Conservation (phyloP, 2,329 filamentous ascomycete genomes). For the Pezicula neosporulosa region DNA sequence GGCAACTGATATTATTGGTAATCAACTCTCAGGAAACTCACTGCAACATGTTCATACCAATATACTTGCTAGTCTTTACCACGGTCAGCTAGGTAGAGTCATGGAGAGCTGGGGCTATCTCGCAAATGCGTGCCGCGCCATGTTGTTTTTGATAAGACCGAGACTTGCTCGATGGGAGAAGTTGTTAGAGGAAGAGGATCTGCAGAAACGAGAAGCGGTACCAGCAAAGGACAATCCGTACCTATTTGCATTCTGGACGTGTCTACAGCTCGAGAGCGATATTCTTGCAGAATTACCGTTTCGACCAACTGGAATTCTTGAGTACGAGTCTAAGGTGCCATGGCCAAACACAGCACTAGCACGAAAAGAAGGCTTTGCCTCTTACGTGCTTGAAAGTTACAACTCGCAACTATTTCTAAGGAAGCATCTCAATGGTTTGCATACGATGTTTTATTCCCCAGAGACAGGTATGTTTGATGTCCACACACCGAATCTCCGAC, state of each 20-base stretch:
- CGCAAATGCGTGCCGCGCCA: constrained; percentile 49
- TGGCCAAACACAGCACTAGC: constrained; percentile 55
- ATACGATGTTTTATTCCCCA: constrained; percentile 35
- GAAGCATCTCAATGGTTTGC: constrained; percentile 62
- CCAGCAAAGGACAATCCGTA: constrained; percentile 55
- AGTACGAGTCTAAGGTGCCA: constrained; percentile 61
- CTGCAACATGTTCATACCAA: constrained; percentile 82
- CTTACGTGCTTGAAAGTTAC: constrained; percentile 55
- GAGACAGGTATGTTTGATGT: constrained; percentile 15
- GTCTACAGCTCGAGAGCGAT: constrained; percentile 89
- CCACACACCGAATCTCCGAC: constrained; percentile 42
- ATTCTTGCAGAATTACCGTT: constrained; percentile 80
- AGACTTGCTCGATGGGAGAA: constrained; percentile 34
- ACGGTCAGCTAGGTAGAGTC: constrained; percentile 81
- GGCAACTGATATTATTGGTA: constrained; percentile 82
- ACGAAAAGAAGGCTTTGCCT: constrained; percentile 39
- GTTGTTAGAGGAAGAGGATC: constrained; percentile 22
- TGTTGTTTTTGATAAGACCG: constrained; percentile 74
- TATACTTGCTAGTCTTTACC: constrained; percentile 82
- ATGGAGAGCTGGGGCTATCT: constrained; percentile 76
- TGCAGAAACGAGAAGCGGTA: constrained; percentile 1
- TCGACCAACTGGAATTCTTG: constrained; percentile 58
- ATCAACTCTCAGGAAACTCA: constrained; percentile 75
- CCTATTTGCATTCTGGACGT: constrained; percentile 86
- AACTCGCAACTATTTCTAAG: constrained; percentile 60